These are phyloP conservation scores for Penicillium glabrum DNA, from an alignment of 2,329 filamentous ascomycete species.

Conservation along the genomic window DNA sequence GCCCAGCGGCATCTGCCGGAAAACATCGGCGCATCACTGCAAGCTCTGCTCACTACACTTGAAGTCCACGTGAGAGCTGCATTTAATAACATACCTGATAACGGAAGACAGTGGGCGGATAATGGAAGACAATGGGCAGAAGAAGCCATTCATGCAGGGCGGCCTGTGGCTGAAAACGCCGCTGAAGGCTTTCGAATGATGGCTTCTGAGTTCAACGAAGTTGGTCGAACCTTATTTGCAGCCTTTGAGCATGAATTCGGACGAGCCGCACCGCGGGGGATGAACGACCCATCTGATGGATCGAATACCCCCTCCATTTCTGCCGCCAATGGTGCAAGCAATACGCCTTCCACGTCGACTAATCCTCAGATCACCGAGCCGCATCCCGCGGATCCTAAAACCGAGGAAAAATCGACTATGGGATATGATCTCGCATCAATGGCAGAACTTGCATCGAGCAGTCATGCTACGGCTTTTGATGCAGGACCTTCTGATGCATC, in stretches of 20 bases:
- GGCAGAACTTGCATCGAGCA: not conserved
- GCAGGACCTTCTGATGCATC: not conserved
- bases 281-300: constrained; percentile 6
- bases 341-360: not conserved
- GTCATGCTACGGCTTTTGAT: not conserved
- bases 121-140: constrained; percentile 35
- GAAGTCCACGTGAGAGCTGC: constrained; percentile 38
- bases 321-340: not conserved
- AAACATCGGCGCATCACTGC: constrained; percentile 37
- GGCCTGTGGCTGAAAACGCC: constrained; percentile 37
- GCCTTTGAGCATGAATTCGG: constrained; percentile 38
- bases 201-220: constrained; percentile 41
- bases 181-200: constrained; percentile 41
- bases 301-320: constrained; percentile 1
- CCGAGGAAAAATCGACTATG: not conserved
- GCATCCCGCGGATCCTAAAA: not conserved
- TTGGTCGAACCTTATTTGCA: constrained; percentile 38
- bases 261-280: constrained; percentile 12
- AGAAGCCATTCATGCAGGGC: constrained; percentile 34
- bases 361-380: not conserved
- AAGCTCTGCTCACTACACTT: constrained; percentile 36
- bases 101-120: constrained; percentile 36
- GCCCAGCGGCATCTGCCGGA: constrained; percentile 36
- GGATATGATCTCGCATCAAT: not conserved
- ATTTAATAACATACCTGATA: constrained; percentile 38